Percentiles rank a stretch among this genome's conserved stretches.
These are phyloP conservation scores for Melanogaster broomeanus DNA, from an alignment of 768 basidiomycete species.

Conservation along the genomic window DNA sequence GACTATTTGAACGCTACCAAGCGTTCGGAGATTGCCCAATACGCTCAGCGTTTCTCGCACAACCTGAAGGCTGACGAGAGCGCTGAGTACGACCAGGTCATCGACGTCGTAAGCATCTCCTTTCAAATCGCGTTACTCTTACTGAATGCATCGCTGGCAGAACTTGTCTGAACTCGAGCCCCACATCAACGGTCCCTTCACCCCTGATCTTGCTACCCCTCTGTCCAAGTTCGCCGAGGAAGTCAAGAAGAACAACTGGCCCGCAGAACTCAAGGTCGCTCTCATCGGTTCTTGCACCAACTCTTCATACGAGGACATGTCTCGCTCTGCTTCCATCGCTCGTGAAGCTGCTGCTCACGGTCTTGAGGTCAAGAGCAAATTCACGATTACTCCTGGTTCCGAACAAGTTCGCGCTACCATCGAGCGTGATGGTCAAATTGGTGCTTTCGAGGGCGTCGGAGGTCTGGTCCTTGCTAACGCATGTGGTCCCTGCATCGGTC, in stretches of 20 bases:
- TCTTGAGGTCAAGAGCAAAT: conserved; percentile 85
- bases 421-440: conserved; percentile 92
- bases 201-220: conserved; percentile 99
- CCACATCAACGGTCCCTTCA: conserved; percentile 99
- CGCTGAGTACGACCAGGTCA: conserved; percentile 91
- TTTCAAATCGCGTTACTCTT: background rate
- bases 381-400: conserved; percentile 97
- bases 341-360: conserved; percentile 87
- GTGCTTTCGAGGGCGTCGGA: conserved; percentile 82
- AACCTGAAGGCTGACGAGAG: conserved; percentile 87
- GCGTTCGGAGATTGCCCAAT: conserved; percentile 82
- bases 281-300: conserved; percentile 99
- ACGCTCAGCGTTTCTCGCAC: conserved; percentile 86
- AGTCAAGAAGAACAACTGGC: conserved; percentile 96
- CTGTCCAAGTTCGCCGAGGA: conserved; percentile 92
- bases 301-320: conserved; percentile 99
- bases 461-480: conserved; percentile 97
- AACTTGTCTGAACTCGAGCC: conserved; percentile 98
- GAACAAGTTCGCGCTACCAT: conserved; percentile 99
- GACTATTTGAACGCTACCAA: conserved; percentile 96
- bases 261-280: conserved; percentile 93
- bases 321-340: conserved; percentile 93
- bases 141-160: conserved; percentile 34
- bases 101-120: conserved; percentile 74
- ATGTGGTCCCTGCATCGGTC: conserved; percentile 98